These are phyloP conservation scores for Amaranthus palmeri DNA, from an alignment of 148 eudicot genomes.

Conservation along the genomic window DNA sequence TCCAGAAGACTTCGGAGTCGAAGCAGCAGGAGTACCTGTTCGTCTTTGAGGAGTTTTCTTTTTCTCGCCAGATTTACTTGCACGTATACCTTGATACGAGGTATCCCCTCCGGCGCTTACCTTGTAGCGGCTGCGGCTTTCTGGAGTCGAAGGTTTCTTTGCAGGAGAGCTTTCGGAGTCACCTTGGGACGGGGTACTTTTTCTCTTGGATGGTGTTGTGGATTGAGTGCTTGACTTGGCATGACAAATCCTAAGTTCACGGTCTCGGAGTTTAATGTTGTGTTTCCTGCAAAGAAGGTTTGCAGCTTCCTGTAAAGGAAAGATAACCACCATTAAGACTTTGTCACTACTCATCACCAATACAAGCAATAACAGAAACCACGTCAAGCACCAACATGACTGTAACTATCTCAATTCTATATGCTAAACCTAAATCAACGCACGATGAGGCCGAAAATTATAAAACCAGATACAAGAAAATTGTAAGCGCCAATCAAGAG, in stretches of 20 bases:
- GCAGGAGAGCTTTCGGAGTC: constrained; percentile 30
- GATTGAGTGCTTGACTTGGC: constrained; percentile 43
- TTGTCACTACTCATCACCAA: neutral
- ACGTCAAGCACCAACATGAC: too few species aligned
- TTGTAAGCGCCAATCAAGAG: too few species aligned
- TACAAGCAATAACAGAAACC: neutral
- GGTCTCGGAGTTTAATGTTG: constrained; percentile 72
- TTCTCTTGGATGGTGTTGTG: constrained; percentile 63
- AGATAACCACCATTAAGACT: neutral
- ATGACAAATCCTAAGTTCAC: constrained; percentile 66
- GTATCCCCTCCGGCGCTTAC: constrained; percentile 26
- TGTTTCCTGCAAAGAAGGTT: constrained; percentile 53
- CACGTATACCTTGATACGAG: constrained; percentile 84
- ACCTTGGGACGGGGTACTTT: constrained; percentile 22
- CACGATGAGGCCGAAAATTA: too few species aligned
- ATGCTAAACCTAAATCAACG: too few species aligned
- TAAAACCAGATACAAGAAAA: too few species aligned
- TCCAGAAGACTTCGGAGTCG: constrained; percentile 31
- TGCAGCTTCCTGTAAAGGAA: constrained; percentile 63
- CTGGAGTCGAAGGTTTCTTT: constrained; percentile 42
- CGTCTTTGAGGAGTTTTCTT: constrained; percentile 44
- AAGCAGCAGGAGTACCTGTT: constrained; percentile 18
- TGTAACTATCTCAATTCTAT: too few species aligned
- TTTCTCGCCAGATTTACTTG: constrained; percentile 67
- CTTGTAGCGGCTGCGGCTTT: constrained; percentile 27